phyloP scores from a whole-genome alignment of 164 flowering plant species.

The Aristolochia californica region DNA sequence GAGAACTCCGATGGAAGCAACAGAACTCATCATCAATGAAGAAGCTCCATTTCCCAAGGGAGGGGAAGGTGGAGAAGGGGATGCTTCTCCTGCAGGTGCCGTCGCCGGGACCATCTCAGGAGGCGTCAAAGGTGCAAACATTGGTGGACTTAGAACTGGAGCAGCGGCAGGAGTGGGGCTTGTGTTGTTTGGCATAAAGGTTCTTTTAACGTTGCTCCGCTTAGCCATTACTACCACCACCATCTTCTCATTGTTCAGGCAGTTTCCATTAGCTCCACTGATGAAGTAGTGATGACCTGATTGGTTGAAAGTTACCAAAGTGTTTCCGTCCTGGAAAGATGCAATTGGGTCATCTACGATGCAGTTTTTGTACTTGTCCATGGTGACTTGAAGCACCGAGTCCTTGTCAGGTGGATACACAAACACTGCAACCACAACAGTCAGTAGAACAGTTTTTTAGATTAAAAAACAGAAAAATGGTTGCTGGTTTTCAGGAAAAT shows the following conservation, averaged over 20 bases:
- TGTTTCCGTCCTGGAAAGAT: conserved; percentile 53
- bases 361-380: conserved; percentile 53
- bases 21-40: conserved; percentile 11
- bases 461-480: too few relatives aligned
- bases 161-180: conserved; percentile 1
- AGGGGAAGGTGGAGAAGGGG: conserved; percentile 30
- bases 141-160: conserved; percentile 18
- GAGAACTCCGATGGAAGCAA: conserved; percentile 31
- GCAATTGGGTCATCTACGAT: conserved; percentile 31
- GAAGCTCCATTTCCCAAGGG: conserved; percentile 29
- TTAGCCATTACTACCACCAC: conserved; percentile 61
- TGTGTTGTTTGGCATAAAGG: conserved; percentile 10
- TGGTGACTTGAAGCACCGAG: conserved; percentile 56
- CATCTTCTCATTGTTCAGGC: conserved; percentile 66
- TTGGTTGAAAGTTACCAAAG: conserved; percentile 37
- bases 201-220: conserved; percentile 21
- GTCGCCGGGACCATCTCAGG: conserved; percentile 25
- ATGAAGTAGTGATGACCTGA: conserved; percentile 82
- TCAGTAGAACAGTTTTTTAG: background rate
- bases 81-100: conserved; percentile 28
- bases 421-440: conserved; percentile 40
- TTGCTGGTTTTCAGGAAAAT: too few relatives aligned
- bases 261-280: conserved; percentile 60
- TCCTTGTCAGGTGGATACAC: conserved; percentile 43
- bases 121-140: background rate